Base-by-base conservation (phyloP, 331 rosid genomes). In the Spiraea crenata region DNA sequence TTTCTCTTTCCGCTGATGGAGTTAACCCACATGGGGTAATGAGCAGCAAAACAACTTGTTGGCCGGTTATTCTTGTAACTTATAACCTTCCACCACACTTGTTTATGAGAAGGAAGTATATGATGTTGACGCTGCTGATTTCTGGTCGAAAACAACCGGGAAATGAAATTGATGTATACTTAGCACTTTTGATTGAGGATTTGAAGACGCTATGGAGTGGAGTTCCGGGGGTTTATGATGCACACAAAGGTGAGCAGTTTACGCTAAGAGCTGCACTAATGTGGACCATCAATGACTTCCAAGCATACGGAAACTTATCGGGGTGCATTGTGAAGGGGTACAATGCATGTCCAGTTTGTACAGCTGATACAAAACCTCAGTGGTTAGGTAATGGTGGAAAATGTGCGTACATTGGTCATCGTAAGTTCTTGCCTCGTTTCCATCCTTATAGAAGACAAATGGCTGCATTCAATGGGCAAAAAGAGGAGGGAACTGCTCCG, bases 61-160 rank as follows among this genome's bases (percentile, higher is more conserved):
- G 70, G 70, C 70, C 16, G 3, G 45, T 65, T 3, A 11, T 37
- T 11, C 14, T 66, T 15, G 71, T 66, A 2, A 66, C 17, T 0
- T 66, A 66, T 6, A 66, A 66, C 49, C 59, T 66, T 19, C 59
- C 51, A 2, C 76, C 76, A 19, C 4, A 19, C 8, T 2, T 72
- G 3, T 51, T 52, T 15, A 48, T 62, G 70, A 48, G 7, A 0
- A 0, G 7, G 0, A 17, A 72, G 2, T 15, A 61, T 16, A 6
- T 50, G 34, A 62, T 72, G 70, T 12, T 72, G 50, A 60, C 54
- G 1, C 4, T 72, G 4, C 12, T 72, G 0, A 72, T 72, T 47
- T 42, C 19, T 0, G 54, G 62, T 1, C 42, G 7, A 0, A 49
- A 50, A 37, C 51, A 72, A 15, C 47, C 15, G 0, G 17, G 38